Evolutionary conservation across 495 filamentous ascomycete species (phyloP), one percentile per base, ranked within the genome.

Genomic region (Aspergillus sparsus): DNA sequence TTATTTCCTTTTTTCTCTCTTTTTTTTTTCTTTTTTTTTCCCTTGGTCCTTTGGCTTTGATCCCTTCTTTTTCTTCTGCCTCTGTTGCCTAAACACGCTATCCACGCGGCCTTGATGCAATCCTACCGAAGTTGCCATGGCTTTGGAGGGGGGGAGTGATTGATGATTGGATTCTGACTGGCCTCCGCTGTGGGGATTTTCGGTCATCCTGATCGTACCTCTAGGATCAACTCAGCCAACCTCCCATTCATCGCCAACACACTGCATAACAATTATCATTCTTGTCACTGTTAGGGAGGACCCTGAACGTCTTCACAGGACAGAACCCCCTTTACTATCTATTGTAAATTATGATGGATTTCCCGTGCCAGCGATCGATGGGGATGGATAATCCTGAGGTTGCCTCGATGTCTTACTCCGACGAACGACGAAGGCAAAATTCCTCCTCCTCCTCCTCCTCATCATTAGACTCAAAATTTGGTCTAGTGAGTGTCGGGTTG

Each of bases 51-150:
- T 27, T 27, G 21, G 21, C 21, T 27, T 27, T 27, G 21, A 3
- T 27, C 21, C 21, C 21, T 21, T 8, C 15, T 46, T n/a, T 18
- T 18, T 16, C 18, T 16, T 47, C 6, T 47, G 16, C 16, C n/a
- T 47, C 0, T 10, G 16, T 16, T 21, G 9, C n/a, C 4, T 9
- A 47, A 18, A n/a, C 10, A 41, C 6, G n/a, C n/a, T 18, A 47
- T 47, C 44, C 44, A 47, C 44, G 44, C 44, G 44, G 44, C 44
- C 44, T 16, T 15, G 44, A 47, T 47, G 44, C 15, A 47, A 10
- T 21, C n/a, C 9, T 9, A 47, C 44, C 44, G 9, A 21, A 47
- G n/a, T 47, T 21, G 15, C n/a, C n/a, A 6, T 18, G 1, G 44
- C 6, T 21, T 47, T 47, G 44, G 44, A 47, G 44, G 44, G 44